These are phyloP conservation scores for Triticum monococcum DNA, from an alignment of 176 grass and related monocot genomes.

Conservation along the genomic window DNA sequence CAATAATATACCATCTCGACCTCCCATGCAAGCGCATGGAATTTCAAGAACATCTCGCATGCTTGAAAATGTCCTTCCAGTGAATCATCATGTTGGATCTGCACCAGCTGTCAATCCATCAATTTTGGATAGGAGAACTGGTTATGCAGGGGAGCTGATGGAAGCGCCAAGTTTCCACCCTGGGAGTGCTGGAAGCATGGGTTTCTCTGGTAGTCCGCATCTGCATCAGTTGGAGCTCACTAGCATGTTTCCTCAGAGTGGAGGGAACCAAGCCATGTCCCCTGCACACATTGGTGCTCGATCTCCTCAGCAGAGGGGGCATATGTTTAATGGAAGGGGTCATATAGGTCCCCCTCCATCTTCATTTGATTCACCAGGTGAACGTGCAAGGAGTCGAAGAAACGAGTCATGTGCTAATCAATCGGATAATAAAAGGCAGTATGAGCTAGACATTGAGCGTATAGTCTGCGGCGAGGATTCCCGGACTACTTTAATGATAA, in stretches of 20 bases:
- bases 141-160: conserved; percentile 41
- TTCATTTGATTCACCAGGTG: conserved; percentile 60
- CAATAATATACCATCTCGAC: conserved; percentile 52
- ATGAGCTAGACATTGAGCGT: conserved; percentile 85
- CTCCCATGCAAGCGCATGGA: conserved; percentile 35
- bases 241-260: conserved; percentile 42
- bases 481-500: conserved; percentile 94
- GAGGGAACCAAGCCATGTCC: conserved; percentile 47
- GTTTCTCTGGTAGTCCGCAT: conserved; percentile 58
- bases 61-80: conserved; percentile 40
- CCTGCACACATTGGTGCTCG: conserved; percentile 55
- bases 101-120: conserved; percentile 67
- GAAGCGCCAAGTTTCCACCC: conserved; percentile 57
- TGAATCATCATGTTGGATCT: conserved; percentile 76
- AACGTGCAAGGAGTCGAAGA: conserved; percentile 65
- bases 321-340: conserved; percentile 74
- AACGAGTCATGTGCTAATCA: conserved; percentile 70
- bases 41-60: conserved; percentile 56
- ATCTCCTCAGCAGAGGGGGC: conserved; percentile 71
- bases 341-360: conserved; percentile 51
- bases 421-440: conserved; percentile 83
- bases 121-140: conserved; percentile 58
- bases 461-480: conserved; percentile 68
- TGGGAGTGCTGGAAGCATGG: conserved; percentile 57
- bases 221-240: conserved; percentile 59